Evolutionary conservation across 768 basidiomycete genomes (phyloP), one percentile per base, ranked within the genome.

Genomic region (Pisolithus tinctorius): DNA sequence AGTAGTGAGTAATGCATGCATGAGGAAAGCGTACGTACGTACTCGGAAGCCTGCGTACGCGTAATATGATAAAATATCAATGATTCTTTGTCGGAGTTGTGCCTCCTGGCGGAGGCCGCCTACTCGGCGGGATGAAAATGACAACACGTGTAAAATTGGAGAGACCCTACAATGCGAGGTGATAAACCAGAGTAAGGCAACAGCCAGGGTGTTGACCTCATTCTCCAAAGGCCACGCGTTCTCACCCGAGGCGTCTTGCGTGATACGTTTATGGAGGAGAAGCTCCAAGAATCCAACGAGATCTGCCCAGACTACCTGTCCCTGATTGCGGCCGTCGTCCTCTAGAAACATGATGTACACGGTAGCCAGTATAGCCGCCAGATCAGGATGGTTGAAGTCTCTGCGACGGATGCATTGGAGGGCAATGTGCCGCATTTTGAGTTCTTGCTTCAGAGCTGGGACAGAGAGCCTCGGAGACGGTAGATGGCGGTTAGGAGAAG

Each of bases 291-390:
- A 75, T 0, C 50, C 34, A 3, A 71, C 69, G 10, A 79, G 60
- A 38, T 68, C 69, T 5, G 77, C 76, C 60, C 71, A 69, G 45
- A 69, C 58, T 13, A 81, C 67, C 53, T 77, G 79, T 46, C 69
- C 68, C 37, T 70, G 57, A 58, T 81, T 82, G 54, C 70, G 74
- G 44, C 70, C 72, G 48, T 73, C 76, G 26, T 80, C 74, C 54
- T 83, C 81, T 30, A 81, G 72, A 39, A 82, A 65, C 79, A 85
- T 82, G 34, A 77, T 60, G 58, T 78, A 82, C 47, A 78, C 72
- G 0, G 73, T 72, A 68, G 78, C 78, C 29, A 85, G 62, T 10
- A 73, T 74, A 51, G 78, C 73, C 0, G 64, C 68, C 8, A 80
- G 60, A 14, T 56, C 49, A 27, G 71, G 63, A 52, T 71, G 58